These are phyloP conservation scores for Colletotrichum sp. DNA, from an alignment of 2,329 filamentous ascomycete species.

Conservation along the genomic window DNA sequence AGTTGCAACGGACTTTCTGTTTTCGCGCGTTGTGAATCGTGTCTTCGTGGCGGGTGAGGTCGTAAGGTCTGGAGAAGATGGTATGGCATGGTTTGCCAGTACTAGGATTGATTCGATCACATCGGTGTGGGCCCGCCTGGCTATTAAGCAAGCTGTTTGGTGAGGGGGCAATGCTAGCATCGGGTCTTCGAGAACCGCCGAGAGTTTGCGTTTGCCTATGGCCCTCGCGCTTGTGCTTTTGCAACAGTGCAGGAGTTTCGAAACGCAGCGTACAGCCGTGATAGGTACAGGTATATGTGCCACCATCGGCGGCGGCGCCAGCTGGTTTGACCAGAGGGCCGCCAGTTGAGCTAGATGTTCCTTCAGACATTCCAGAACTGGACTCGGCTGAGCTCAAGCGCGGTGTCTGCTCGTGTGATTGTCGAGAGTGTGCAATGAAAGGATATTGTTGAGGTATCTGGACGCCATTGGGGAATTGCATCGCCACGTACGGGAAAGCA, in stretches of 20 bases:
- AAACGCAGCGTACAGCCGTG: constrained; percentile 90
- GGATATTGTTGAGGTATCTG: constrained; percentile 57
- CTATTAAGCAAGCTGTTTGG: constrained; percentile 68
- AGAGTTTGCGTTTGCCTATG: constrained; percentile 76
- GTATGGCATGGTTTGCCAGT: constrained; percentile 96
- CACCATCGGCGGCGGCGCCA: constrained; percentile 74
- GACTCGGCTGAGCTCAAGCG: constrained; percentile 49
- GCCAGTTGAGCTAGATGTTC: constrained; percentile 29
- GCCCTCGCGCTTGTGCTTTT: constrained; percentile 94
- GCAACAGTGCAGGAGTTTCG: constrained; percentile 82
- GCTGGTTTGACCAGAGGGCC: constrained; percentile 54
- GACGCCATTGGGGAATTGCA: constrained; percentile 42
- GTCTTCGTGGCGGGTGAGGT: constrained; percentile 94
- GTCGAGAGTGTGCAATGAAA: constrained; percentile 45
- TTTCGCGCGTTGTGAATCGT: constrained; percentile 96
- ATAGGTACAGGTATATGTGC: constrained; percentile 96
- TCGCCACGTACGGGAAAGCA: constrained; percentile 30
- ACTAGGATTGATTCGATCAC: constrained; percentile 90
- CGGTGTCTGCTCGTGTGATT: constrained; percentile 35
- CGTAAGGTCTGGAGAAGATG: constrained; percentile 93
- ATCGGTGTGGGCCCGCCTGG: constrained; percentile 92
- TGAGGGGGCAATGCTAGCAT: constrained; percentile 53
- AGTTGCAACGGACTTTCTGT: constrained; percentile 89
- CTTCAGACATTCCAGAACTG: constrained; percentile 27
- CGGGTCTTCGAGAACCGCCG: constrained; percentile 37